Evolutionary conservation across 495 filamentous ascomycete genomes (phyloP).

Genomic region (Cudoniella acicularis): DNA sequence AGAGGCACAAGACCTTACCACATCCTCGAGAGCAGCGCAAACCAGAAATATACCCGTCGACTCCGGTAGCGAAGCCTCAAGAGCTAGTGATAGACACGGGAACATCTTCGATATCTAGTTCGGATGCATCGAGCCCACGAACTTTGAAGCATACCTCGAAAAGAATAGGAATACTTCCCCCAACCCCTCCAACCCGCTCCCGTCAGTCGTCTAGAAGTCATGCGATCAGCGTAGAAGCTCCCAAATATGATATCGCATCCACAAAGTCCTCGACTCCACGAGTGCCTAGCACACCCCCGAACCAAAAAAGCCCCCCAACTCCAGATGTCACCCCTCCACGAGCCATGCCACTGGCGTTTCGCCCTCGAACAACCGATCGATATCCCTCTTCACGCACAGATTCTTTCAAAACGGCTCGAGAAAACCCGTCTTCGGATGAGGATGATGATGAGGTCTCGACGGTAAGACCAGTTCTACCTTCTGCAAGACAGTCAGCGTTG

Average conservation of each 20-base stretch:
- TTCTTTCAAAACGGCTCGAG: constrained; percentile 70
- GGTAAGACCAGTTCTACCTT: constrained; percentile 43
- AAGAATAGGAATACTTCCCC: constrained; percentile 37
- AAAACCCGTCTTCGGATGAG: constrained; percentile 55
- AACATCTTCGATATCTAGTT: constrained; percentile 24
- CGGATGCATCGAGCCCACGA: constrained; percentile 22
- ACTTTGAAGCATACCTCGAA: constrained; percentile 32
- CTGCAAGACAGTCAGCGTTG: constrained; percentile 38
- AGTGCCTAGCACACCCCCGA: constrained; percentile 51
- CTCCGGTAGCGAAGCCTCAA: constrained; percentile 21
- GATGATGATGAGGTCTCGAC: constrained; percentile 53
- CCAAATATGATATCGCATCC: constrained; percentile 32
- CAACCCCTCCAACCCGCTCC: constrained; percentile 52
- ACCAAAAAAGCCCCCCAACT: constrained; percentile 66
- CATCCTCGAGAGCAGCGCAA: constrained; percentile 37
- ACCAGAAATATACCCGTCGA: constrained; percentile 22
- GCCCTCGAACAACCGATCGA: constrained; percentile 37
- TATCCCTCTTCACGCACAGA: constrained; percentile 57
- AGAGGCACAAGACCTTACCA: constrained; percentile 52
- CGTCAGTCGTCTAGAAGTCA: constrained; percentile 44
- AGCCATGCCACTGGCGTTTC: constrained; percentile 33
- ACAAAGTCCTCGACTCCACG: constrained; percentile 30
- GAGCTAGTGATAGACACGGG: constrained; percentile 19
- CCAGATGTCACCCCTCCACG: constrained; percentile 70
- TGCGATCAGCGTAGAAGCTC: constrained; percentile 30